These are phyloP conservation scores for Phytopythium delawarense DNA, from an alignment of 352 stramenopile species.

Conservation along the genomic window DNA sequence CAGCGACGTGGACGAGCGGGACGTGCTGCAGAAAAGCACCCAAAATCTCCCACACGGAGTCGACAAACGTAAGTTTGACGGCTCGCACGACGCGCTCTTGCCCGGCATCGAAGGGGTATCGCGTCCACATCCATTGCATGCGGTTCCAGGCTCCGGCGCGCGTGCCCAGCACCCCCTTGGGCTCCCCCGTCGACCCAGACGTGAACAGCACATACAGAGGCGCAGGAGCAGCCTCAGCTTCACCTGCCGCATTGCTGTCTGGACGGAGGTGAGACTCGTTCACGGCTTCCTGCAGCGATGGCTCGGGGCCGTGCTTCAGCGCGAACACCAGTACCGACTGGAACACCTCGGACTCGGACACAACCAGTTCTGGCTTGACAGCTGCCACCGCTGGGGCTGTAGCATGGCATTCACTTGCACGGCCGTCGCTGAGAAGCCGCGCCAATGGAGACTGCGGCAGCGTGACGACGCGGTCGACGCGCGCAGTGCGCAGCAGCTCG, in stretches of 20 bases:
- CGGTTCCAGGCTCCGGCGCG: constrained; percentile 32
- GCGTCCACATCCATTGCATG: constrained; percentile 44
- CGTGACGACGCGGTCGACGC: constrained; percentile 29
- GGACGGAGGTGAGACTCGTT: too few relatives aligned
- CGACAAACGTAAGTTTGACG: constrained; percentile 46
- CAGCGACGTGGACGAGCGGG: constrained; percentile 35
- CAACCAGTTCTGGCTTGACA: neutral
- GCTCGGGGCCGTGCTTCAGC: neutral
- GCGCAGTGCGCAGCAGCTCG: constrained; percentile 17
- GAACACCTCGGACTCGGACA: constrained; percentile 11
- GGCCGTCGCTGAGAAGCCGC: constrained; percentile 10
- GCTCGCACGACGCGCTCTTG: constrained; percentile 34
- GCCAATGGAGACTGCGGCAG: constrained; percentile 14
- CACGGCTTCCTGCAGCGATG: neutral
- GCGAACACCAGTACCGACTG: constrained; percentile 16
- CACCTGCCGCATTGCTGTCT: neutral
- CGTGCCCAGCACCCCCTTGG: constrained; percentile 47
- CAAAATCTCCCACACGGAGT: constrained; percentile 56
- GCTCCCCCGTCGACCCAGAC: constrained; percentile 42
- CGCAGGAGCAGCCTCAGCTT: neutral
- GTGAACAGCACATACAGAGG: constrained; percentile 62
- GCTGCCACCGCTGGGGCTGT: neutral
- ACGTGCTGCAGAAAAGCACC: constrained; percentile 34
- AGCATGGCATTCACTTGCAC: neutral
- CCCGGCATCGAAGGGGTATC: constrained; percentile 26